Percentiles rank a stretch among this genome's conserved stretches.
phyloP scores from a whole-genome alignment of 768 basidiomycete species.

The Amanita thiersii region DNA sequence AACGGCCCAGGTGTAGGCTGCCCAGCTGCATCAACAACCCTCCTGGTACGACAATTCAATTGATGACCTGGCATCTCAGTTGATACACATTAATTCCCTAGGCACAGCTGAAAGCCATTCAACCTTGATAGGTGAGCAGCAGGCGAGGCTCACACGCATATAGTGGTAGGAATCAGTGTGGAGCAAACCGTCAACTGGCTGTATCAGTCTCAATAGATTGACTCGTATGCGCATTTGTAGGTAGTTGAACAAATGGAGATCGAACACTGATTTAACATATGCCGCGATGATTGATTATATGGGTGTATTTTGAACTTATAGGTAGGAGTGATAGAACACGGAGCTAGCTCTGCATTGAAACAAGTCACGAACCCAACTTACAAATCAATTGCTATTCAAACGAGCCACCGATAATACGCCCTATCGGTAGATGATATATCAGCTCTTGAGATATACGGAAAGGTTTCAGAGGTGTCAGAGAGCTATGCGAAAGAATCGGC shows the following conservation, averaged over 20 bases:
- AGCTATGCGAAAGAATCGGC: constrained; percentile 70
- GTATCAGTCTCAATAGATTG: too few relatives aligned
- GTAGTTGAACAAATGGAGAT: too few relatives aligned
- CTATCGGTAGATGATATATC: constrained; percentile 1
- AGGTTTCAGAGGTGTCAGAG: constrained; percentile 38
- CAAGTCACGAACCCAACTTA: background rate
- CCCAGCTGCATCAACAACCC: constrained; percentile 54
- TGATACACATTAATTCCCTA: background rate
- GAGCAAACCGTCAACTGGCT: too few relatives aligned
- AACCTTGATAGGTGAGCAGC: too few relatives aligned
- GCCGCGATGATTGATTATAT: too few relatives aligned
- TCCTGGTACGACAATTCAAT: constrained; percentile 25
- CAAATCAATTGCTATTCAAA: background rate
- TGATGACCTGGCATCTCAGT: background rate
- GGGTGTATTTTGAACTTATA: background rate
- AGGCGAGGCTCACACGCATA: too few relatives aligned
- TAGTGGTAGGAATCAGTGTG: too few relatives aligned
- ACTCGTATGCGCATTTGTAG: too few relatives aligned
- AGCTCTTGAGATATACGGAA: background rate
- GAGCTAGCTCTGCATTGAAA: background rate
- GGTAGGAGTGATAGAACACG: background rate
- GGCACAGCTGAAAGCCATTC: too few relatives aligned
- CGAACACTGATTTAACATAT: too few relatives aligned
- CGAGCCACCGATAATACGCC: constrained; percentile 17
- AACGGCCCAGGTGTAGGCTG: constrained; percentile 63